Percentiles rank a stretch among this genome's conserved stretches.
phyloP scores from a whole-genome alignment of 768 basidiomycete species.

The Imleria badia region DNA sequence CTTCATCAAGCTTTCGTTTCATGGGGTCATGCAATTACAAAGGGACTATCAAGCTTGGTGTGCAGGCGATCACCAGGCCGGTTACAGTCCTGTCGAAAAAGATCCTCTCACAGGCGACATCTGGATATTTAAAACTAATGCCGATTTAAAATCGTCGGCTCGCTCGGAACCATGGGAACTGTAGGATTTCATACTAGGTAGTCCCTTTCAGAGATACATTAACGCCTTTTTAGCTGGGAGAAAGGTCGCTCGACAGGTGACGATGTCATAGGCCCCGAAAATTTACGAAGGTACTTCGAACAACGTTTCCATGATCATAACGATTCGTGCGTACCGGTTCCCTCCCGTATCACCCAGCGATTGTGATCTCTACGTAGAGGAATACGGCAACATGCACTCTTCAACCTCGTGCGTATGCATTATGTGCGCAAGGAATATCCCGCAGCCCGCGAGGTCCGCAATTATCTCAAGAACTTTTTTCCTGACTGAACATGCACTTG shows the following conservation, averaged over 20 bases:
- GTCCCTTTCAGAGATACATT: background rate
- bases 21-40: slow-evolving; percentile 65
- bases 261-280: slow-evolving; percentile 66
- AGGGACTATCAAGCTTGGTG: slow-evolving; percentile 68
- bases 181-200: slow-evolving; percentile 39
- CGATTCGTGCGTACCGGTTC: slow-evolving; percentile 62
- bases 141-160: slow-evolving; percentile 67
- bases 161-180: slow-evolving; percentile 56
- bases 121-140: slow-evolving; percentile 58
- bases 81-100: slow-evolving; percentile 50
- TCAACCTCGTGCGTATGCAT: slow-evolving; percentile 78
- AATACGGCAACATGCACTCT: slow-evolving; percentile 74
- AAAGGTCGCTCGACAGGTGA: slow-evolving; percentile 64
- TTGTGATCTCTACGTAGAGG: slow-evolving; percentile 45
- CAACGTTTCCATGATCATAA: slow-evolving; percentile 79
- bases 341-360: background rate
- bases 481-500: background rate
- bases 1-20: slow-evolving; percentile 75
- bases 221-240: slow-evolving; percentile 54
- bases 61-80: slow-evolving; percentile 44
- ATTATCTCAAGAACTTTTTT: background rate
- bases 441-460: slow-evolving; percentile 63
- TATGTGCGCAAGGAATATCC: slow-evolving; percentile 66
- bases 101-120: slow-evolving; percentile 51
- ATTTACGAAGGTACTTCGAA: slow-evolving; percentile 77